A percentile compares a stretch with the other conserved stretches of the same genome.
These are phyloP conservation scores for Micractinium conductrix DNA, from an alignment of 139 green algal species.

Conservation along the genomic window DNA sequence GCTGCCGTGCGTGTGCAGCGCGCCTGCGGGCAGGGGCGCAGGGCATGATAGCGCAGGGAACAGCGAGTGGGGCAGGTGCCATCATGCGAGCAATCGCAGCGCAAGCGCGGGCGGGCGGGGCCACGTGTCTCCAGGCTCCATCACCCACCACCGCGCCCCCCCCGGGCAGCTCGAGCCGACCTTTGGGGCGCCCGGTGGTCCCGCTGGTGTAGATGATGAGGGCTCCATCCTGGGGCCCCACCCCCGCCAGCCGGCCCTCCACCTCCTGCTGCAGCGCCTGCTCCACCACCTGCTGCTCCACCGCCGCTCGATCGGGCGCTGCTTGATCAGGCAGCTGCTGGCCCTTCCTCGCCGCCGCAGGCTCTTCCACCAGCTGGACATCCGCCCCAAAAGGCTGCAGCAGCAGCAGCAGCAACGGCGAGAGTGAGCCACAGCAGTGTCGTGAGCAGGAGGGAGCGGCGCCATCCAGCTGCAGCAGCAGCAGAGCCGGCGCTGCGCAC, in stretches of 20 bases:
- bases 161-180: conserved; percentile 47
- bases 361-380: conserved; percentile 37
- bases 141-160: no score
- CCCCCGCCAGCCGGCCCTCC: not conserved
- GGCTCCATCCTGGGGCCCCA: conserved; percentile 51
- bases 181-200: conserved; percentile 95
- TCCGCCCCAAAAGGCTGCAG: conserved; percentile 26
- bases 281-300: not conserved
- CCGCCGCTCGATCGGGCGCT: not conserved
- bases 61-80: not conserved
- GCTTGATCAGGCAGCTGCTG: conserved; percentile 8
- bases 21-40: conserved; percentile 44
- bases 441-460: not conserved
- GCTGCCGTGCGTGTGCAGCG: conserved; percentile 73
- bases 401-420: no score
- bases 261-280: conserved; percentile 10
- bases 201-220: conserved; percentile 98
- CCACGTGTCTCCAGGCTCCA: no score
- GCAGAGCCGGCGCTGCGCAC: no score
- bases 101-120: no score
- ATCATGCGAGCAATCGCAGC: not conserved
- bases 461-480: not conserved
- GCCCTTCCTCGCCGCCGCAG: no score
- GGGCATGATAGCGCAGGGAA: not conserved
- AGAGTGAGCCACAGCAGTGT: not conserved